Conservation (phyloP, 1,139 yeast genomes). For the Suhomyces maxii region DNA sequence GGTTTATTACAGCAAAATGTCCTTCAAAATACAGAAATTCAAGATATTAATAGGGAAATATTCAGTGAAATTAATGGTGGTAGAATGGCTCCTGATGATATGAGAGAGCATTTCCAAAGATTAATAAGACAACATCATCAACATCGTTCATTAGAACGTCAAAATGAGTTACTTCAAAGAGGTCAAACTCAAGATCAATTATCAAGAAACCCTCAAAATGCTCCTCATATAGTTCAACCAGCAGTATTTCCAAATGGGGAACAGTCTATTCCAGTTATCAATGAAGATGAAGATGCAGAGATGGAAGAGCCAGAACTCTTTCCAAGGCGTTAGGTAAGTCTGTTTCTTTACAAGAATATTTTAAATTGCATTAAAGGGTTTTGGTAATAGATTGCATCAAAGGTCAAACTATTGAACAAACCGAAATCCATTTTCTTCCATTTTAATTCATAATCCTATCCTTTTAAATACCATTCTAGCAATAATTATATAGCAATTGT, state of each 20-base stretch:
- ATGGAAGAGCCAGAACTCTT: slow-evolving; percentile 37
- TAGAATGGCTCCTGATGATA: slow-evolving; percentile 37
- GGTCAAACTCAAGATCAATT: slow-evolving; percentile 7
- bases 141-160: slow-evolving; percentile 13
- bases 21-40: slow-evolving; percentile 25
- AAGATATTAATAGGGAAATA: slow-evolving; percentile 36
- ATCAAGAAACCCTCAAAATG: slow-evolving; percentile 25
- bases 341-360: no score
- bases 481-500: neutral
- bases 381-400: neutral
- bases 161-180: slow-evolving; percentile 13
- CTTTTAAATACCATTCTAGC: slow-evolving; percentile 1
- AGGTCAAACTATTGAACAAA: neutral
- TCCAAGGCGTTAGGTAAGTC: slow-evolving; percentile 7
- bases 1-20: slow-evolving; percentile 26
- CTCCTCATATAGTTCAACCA: slow-evolving; percentile 47
- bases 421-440: neutral
- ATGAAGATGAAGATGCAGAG: slow-evolving; percentile 38
- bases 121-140: slow-evolving; percentile 27
- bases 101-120: slow-evolving; percentile 41
- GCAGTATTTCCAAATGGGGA: slow-evolving; percentile 42
- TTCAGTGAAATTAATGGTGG: slow-evolving; percentile 37
- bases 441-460: slow-evolving; percentile 2
- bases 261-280: slow-evolving; percentile 25
- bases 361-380: neutral